Evolutionary conservation across 495 filamentous ascomycete species (phyloP).

Genomic region (Aspergillus conjunctus): DNA sequence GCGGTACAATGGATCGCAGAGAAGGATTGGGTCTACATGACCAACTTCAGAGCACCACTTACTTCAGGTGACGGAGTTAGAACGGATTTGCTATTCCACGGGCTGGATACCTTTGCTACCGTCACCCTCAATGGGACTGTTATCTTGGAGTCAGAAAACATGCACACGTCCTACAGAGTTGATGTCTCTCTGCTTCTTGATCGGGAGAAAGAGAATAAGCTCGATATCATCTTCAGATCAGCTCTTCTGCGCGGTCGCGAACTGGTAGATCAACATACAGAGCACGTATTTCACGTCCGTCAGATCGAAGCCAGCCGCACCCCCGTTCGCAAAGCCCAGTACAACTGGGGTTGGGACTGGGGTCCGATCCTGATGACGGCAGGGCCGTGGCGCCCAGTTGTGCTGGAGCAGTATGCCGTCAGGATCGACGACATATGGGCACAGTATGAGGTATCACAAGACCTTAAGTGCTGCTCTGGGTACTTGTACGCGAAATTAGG

Average conservation of each 20-base stretch:
- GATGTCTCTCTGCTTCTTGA: constrained; percentile 52
- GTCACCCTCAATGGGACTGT: constrained; percentile 64
- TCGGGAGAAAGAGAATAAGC: constrained; percentile 9
- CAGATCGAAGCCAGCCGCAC: constrained; percentile 68
- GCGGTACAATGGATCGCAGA: constrained; percentile 76
- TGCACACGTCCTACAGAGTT: constrained; percentile 70
- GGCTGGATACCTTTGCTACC: constrained; percentile 64
- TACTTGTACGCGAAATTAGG: constrained; percentile 1
- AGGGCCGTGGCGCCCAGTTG: constrained; percentile 72
- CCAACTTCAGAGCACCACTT: constrained; percentile 1
- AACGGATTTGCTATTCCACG: constrained; percentile 13
- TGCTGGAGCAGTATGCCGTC: constrained; percentile 64
- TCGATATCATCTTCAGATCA: constrained; percentile 45
- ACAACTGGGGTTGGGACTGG: constrained; percentile 88
- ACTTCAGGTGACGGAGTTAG: not conserved
- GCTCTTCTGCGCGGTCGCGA: constrained; percentile 40
- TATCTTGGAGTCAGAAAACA: constrained; percentile 67
- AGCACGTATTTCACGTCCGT: constrained; percentile 50
- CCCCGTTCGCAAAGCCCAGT: constrained; percentile 72
- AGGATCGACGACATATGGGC: constrained; percentile 41
- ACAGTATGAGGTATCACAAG: constrained; percentile 2
- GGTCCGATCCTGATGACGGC: constrained; percentile 69
- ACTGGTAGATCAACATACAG: constrained; percentile 37
- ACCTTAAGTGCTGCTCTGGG: constrained; percentile 9
- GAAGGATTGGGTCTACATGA: constrained; percentile 58